Evolutionary conservation across 805 yeast species (phyloP).

Genomic region (Starmerella etchellsii): DNA sequence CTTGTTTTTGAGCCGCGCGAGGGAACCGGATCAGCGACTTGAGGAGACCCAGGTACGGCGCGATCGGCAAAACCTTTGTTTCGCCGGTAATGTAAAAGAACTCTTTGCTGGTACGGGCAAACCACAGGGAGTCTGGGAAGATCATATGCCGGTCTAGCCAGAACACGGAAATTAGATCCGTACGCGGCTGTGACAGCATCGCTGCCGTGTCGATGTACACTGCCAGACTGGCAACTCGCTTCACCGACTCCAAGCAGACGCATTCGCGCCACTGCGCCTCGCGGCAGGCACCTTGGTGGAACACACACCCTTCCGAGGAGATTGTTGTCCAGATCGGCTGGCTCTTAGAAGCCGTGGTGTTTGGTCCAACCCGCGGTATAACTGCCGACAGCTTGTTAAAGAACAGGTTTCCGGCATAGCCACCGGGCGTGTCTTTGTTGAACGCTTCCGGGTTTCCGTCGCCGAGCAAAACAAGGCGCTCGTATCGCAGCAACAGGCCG

Average conservation of each 20-base stretch:
- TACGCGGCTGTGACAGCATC: slow-evolving; percentile 8
- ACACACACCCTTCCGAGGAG: slow-evolving; percentile 20
- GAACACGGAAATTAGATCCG: slow-evolving; percentile 21
- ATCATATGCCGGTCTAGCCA: slow-evolving; percentile 26
- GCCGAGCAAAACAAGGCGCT: slow-evolving; percentile 20
- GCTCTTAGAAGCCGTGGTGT: slow-evolving; percentile 4
- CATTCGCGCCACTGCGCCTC: slow-evolving; percentile 35
- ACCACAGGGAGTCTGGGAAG: slow-evolving; percentile 24
- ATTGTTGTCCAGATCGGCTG: slow-evolving; percentile 23
- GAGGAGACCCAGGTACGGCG: slow-evolving; percentile 25
- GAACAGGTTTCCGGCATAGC: slow-evolving; percentile 20
- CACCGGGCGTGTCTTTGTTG: slow-evolving; percentile 14
- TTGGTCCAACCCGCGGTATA: slow-evolving; percentile 17
- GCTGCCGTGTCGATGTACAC: slow-evolving; percentile 23
- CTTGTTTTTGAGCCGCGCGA: slow-evolving; percentile 12
- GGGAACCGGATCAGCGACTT: slow-evolving; percentile 26
- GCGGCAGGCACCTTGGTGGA: slow-evolving; percentile 23
- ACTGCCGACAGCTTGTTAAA: slow-evolving; percentile 18
- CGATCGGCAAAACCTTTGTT: slow-evolving; percentile 14
- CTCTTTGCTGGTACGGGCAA: slow-evolving; percentile 19
- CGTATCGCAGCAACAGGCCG: slow-evolving; percentile 23
- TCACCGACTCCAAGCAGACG: slow-evolving; percentile 35
- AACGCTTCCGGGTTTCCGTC: slow-evolving; percentile 10
- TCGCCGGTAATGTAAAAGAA: slow-evolving; percentile 23
- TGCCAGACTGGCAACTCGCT: slow-evolving; percentile 25